A percentile compares a stretch with the other conserved stretches of the same genome.
These are phyloP conservation scores for Myriangium duriaei DNA, from an alignment of 2,329 filamentous ascomycete species.

Conservation along the genomic window DNA sequence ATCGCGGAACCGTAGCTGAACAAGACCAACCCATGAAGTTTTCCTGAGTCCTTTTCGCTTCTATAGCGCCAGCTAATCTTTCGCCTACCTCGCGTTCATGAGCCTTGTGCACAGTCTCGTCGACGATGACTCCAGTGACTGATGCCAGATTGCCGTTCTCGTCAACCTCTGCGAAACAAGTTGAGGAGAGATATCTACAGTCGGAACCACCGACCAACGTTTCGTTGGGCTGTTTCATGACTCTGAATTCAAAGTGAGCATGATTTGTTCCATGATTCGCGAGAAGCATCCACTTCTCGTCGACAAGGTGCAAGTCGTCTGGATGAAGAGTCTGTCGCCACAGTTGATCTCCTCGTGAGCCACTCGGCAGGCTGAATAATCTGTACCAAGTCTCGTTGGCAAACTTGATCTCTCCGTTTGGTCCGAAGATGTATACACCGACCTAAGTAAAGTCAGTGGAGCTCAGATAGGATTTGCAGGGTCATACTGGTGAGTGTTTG, in stretches of 20 bases:
- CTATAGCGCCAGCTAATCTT: constrained; percentile 23
- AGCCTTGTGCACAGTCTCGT: constrained; percentile 34
- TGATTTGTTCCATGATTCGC: background rate
- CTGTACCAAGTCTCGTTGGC: constrained; percentile 15
- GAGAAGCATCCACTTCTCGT: constrained; percentile 11
- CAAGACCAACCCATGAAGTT: constrained; percentile 22
- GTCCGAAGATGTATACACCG: constrained; percentile 15
- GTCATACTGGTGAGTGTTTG: background rate
- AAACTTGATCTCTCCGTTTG: constrained; percentile 13
- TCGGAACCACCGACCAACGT: constrained; percentile 6
- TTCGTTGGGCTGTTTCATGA: constrained; percentile 10
- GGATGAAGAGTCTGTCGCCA: constrained; percentile 13
- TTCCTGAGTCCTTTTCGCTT: constrained; percentile 24
- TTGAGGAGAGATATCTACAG: constrained; percentile 13
- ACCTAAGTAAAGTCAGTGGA: too few species aligned
- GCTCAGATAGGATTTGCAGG: too few species aligned
- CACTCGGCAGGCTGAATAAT: background rate
- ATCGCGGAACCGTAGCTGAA: constrained; percentile 10
- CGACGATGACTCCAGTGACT: constrained; percentile 31
- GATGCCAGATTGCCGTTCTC: constrained; percentile 24
- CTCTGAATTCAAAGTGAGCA: constrained; percentile 11
- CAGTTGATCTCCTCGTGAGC: constrained; percentile 8
- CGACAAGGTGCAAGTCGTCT: constrained; percentile 11
- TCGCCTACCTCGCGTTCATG: constrained; percentile 25
- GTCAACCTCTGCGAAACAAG: constrained; percentile 16